Percentiles rank a stretch among this genome's conserved stretches.
Conservation (phyloP, 768 basidiomycete genomes). For the Boletus reticulatus region DNA sequence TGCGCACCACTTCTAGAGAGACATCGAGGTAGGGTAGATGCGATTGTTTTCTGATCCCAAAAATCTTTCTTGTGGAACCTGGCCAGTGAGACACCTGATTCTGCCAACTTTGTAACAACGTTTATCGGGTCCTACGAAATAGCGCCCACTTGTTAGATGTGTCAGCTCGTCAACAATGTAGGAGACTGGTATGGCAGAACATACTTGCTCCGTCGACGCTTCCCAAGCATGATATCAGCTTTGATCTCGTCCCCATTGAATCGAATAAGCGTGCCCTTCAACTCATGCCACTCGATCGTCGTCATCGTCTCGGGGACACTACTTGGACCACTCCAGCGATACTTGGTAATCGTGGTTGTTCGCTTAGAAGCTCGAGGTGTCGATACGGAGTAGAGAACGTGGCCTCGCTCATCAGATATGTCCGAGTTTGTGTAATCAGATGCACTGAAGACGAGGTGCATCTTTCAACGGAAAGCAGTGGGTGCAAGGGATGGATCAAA, state of each 20-base stretch:
- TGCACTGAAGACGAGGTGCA: conserved; percentile 22
- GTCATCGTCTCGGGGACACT: conserved; percentile 28
- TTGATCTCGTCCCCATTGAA: conserved; percentile 31
- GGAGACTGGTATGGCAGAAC: background rate
- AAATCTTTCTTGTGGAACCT: conserved; percentile 26
- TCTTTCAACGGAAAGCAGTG: background rate
- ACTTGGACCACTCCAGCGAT: conserved; percentile 18
- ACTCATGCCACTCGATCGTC: conserved; percentile 34
- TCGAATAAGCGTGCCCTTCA: conserved; percentile 27
- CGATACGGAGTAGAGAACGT: conserved; percentile 19
- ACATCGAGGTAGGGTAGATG: conserved; percentile 28
- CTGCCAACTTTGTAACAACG: too few relatives aligned
- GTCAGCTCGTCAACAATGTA: background rate
- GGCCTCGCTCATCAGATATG: conserved; percentile 19
- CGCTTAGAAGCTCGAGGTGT: conserved; percentile 14
- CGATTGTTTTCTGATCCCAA: conserved; percentile 17
- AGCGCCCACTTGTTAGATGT: conserved; percentile 24
- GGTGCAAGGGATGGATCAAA: background rate
- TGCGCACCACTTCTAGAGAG: conserved; percentile 14
- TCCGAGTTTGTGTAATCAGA: conserved; percentile 19
- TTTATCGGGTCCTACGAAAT: too few relatives aligned
- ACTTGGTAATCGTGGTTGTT: conserved; percentile 26
- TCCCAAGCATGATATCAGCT: conserved; percentile 21
- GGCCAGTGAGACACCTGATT: conserved; percentile 10
- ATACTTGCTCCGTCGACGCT: conserved; percentile 23